phyloP scores from a whole-genome alignment of 2,329 filamentous ascomycete species.

The Curvularia hawaiiensis region DNA sequence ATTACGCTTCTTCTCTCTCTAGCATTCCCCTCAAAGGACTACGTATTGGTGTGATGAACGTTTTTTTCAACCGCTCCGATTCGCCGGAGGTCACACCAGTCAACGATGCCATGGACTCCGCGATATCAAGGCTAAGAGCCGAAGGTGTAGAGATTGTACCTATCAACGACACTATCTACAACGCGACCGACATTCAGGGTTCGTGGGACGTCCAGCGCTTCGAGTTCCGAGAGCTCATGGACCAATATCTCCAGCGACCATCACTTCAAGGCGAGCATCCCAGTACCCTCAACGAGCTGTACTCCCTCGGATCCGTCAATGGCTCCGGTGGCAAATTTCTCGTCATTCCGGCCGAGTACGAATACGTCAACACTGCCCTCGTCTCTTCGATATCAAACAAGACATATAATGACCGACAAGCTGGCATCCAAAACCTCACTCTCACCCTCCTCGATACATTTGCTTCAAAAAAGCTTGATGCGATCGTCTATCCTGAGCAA shows the following conservation, averaged over 20 bases:
- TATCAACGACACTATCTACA: constrained; percentile 57
- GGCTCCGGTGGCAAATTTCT: constrained; percentile 56
- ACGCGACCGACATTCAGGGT: constrained; percentile 56
- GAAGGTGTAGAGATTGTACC: constrained; percentile 59
- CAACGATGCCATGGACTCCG: constrained; percentile 57
- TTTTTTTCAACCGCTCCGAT: constrained; percentile 62
- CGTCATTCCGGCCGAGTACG: constrained; percentile 64
- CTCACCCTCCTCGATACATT: constrained; percentile 59
- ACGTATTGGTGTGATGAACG: constrained; percentile 58
- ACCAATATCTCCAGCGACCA: constrained; percentile 59
- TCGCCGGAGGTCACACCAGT: constrained; percentile 63
- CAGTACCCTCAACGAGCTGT: constrained; percentile 56
- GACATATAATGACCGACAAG: constrained; percentile 56
- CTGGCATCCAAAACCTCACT: constrained; percentile 60
- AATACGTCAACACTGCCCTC: constrained; percentile 58
- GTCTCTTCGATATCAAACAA: constrained; percentile 58
- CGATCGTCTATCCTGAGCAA: constrained; percentile 68
- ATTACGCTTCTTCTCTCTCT: constrained; percentile 55
- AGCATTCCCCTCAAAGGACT: constrained; percentile 46
- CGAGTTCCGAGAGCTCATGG: constrained; percentile 63
- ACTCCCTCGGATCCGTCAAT: constrained; percentile 45
- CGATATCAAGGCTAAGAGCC: constrained; percentile 52
- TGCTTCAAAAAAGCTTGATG: constrained; percentile 56
- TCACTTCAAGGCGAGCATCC: constrained; percentile 53
- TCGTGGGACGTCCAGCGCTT: constrained; percentile 64